These are phyloP conservation scores for Termitomyces sp. DNA, from an alignment of 768 basidiomycete genomes.

Conservation along the genomic window DNA sequence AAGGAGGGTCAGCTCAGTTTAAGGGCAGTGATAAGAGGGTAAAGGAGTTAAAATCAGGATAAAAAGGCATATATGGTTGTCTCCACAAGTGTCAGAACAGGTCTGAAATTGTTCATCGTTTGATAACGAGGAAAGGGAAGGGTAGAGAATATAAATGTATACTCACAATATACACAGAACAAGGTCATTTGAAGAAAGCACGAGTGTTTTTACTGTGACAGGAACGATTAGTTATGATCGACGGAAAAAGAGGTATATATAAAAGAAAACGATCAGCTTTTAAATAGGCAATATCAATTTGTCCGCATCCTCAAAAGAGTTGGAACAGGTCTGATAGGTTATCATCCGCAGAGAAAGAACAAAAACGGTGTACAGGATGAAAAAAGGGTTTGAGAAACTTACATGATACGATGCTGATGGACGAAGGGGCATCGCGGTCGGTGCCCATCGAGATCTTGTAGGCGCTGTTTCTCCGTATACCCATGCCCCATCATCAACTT, in stretches of 20 bases:
- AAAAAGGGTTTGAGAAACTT: slow-evolving; percentile 2
- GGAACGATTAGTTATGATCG: slow-evolving; percentile 12
- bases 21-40: background rate
- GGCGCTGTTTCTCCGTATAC: slow-evolving; percentile 55
- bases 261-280: slow-evolving; percentile 28
- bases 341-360: slow-evolving; percentile 43
- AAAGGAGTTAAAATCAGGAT: slow-evolving; percentile 5
- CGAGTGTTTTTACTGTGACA: background rate
- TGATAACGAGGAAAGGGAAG: slow-evolving; percentile 11
- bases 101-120: slow-evolving; percentile 57
- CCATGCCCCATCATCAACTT: slow-evolving; percentile 53
- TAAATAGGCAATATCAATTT: slow-evolving; percentile 56
- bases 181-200: background rate
- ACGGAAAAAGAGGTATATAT: background rate
- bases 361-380: slow-evolving; percentile 7
- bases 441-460: slow-evolving; percentile 44
- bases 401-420: slow-evolving; percentile 13
- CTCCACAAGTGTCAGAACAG: slow-evolving; percentile 62
- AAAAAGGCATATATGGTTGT: slow-evolving; percentile 50
- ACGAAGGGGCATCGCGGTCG: slow-evolving; percentile 47
- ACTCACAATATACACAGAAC: slow-evolving; percentile 30
- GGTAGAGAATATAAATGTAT: slow-evolving; percentile 7
- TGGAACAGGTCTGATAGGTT: slow-evolving; percentile 76
- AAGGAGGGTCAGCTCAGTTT: background rate
- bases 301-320: slow-evolving; percentile 48